A percentile compares a stretch with the other conserved stretches of the same genome.
phyloP scores from a whole-genome alignment of 257 asterid genomes.

The Eucommia ulmoides region DNA sequence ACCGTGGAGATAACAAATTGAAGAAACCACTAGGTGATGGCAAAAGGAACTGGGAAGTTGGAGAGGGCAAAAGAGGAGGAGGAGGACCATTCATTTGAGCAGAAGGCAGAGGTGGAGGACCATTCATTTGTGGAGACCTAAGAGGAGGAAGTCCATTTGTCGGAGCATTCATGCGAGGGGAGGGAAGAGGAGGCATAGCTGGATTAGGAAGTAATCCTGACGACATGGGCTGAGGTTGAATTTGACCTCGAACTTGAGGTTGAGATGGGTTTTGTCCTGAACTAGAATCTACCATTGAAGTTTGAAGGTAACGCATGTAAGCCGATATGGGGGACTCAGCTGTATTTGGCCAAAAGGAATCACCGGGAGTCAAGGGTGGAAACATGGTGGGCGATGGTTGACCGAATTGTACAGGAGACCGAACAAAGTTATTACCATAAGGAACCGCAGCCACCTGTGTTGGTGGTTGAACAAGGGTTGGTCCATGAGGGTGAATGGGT shows the following conservation, averaged over 20 bases:
- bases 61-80: constrained; percentile 64
- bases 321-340: constrained; percentile 82
- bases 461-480: constrained; percentile 11
- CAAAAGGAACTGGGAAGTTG: constrained; percentile 69
- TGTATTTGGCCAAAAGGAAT: constrained; percentile 49
- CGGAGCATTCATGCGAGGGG: constrained; percentile 36
- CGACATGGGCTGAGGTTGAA: constrained; percentile 15
- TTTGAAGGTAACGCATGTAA: constrained; percentile 83
- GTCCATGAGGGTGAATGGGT: constrained; percentile 35
- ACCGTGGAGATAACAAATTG: constrained; percentile 59
- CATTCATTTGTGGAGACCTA: constrained; percentile 49
- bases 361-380: constrained; percentile 53
- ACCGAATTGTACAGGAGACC: constrained; percentile 51
- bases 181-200: constrained; percentile 21
- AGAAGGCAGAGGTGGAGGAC: constrained; percentile 39
- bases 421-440: constrained; percentile 29
- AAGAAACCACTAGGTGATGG: constrained; percentile 75
- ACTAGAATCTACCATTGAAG: constrained; percentile 50
- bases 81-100: constrained; percentile 41
- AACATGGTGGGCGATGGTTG: constrained; percentile 34
- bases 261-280: constrained; percentile 24
- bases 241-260: constrained; percentile 14
- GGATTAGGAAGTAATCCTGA: constrained; percentile 34
- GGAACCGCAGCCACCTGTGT: constrained; percentile 29
- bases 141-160: constrained; percentile 34